These are phyloP conservation scores for Blumeria graminis DNA, from an alignment of 2,329 filamentous ascomycete genomes.

Conservation along the genomic window DNA sequence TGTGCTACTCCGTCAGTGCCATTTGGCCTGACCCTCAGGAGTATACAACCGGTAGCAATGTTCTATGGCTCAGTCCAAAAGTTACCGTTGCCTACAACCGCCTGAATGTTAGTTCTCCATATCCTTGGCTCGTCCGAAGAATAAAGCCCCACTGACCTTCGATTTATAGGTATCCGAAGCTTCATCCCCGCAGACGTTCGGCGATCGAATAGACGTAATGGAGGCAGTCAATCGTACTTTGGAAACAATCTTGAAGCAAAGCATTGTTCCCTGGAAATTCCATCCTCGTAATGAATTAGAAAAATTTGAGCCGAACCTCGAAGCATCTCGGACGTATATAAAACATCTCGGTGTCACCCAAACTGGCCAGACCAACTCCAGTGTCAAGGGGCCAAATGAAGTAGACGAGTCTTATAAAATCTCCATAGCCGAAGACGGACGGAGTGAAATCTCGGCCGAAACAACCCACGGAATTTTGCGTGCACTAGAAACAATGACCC, in stretches of 20 bases:
- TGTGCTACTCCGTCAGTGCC: neutral
- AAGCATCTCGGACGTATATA: conserved; percentile 24
- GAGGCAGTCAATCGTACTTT: conserved; percentile 34
- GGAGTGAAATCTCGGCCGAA: conserved; percentile 35
- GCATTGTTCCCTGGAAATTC: conserved; percentile 60
- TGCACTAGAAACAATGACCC: conserved; percentile 52
- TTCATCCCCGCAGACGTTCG: conserved; percentile 2
- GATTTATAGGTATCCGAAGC: neutral
- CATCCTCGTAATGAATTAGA: conserved; percentile 31
- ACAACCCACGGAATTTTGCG: conserved; percentile 46
- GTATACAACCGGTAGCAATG: conserved; percentile 1
- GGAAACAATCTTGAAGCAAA: conserved; percentile 38
- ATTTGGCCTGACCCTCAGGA: conserved; percentile 4
- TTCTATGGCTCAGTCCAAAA: conserved; percentile 3
- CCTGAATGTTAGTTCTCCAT: conserved; percentile 10
- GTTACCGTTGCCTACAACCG: conserved; percentile 3
- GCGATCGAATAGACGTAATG: conserved; percentile 28
- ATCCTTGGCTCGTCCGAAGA: conserved; percentile 8
- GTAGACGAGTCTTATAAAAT: conserved; percentile 59
- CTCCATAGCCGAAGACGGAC: conserved; percentile 29
- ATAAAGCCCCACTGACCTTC: conserved; percentile 4
- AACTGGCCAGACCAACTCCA: conserved; percentile 22
- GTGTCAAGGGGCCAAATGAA: neutral
- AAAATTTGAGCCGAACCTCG: conserved; percentile 35
- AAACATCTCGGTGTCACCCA: conserved; percentile 37